A percentile compares a stretch with the other conserved stretches of the same genome.
phyloP scores from a whole-genome alignment of 2,329 filamentous ascomycete species.

The Plectosphaerella plurivora region DNA sequence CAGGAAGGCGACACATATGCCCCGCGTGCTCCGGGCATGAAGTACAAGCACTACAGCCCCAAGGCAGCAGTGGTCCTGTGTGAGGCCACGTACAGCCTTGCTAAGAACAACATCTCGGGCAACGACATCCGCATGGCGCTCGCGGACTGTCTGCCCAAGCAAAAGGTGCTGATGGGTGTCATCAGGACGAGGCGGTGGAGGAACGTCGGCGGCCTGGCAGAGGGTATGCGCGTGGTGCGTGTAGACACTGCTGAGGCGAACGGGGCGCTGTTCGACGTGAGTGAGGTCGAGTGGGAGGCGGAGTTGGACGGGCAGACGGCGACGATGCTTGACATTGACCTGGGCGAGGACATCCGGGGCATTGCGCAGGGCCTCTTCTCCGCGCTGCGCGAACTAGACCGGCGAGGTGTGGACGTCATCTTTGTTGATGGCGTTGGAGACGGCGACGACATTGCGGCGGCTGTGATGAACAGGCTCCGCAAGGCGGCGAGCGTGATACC shows the following conservation, averaged over 20 bases:
- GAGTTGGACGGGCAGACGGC: slow-evolving; percentile 26
- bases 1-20: slow-evolving; percentile 56
- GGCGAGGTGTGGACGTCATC: slow-evolving; percentile 73
- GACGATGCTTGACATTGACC: slow-evolving; percentile 61
- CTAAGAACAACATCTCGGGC: slow-evolving; percentile 27
- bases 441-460: slow-evolving; percentile 77
- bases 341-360: slow-evolving; percentile 65
- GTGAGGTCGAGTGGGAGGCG: slow-evolving; percentile 32
- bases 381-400: slow-evolving; percentile 79
- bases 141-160: slow-evolving; percentile 15
- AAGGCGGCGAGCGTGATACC: slow-evolving; percentile 67
- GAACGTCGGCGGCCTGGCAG: slow-evolving; percentile 32
- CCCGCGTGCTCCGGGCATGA: slow-evolving; percentile 93
- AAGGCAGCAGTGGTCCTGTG: slow-evolving; percentile 82
- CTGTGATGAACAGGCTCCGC: slow-evolving; percentile 77
- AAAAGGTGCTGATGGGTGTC: slow-evolving; percentile 35
- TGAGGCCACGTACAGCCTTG: slow-evolving; percentile 46
- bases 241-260: slow-evolving; percentile 20
- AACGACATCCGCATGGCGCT: slow-evolving; percentile 26
- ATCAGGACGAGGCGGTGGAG: slow-evolving; percentile 54
- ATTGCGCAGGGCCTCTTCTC: slow-evolving; percentile 89
- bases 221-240: slow-evolving; percentile 14
- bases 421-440: slow-evolving; percentile 86
- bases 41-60: slow-evolving; percentile 97
- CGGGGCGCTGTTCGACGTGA: slow-evolving; percentile 32